Base-by-base conservation (phyloP, 148 eudicot genomes). In the Gaultheria prostrata region DNA sequence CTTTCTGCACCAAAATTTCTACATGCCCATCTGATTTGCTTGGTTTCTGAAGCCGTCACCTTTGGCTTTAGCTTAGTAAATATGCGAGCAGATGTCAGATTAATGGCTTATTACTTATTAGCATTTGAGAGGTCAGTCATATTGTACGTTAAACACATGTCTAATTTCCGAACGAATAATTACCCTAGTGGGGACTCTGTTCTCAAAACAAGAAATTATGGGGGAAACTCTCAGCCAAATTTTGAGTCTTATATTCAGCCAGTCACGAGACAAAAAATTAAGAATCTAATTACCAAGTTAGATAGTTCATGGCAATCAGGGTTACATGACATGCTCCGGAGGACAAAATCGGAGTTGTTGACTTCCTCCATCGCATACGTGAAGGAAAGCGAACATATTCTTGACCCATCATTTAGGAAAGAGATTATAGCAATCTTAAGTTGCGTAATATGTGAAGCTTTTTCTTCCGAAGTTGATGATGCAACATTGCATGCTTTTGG, bases 1-100 rank as follows among this genome's bases (percentile, higher is more conserved):
- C 77, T 81, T 83, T 87, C 91, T 83, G 83, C 90, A 63, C 98
- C 98, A 79, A 85, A 85, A 81, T 84, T 91, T 84, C 73, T 95
- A 24, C 91, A 87, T 77, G 93, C 95, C 20, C 94, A 95, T 90
- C 39, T 95, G 72, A 63, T 94, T 80, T 92, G 91, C 79, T 85
- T 95, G 82, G 89, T 88, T 80, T 90, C 95, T 76, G 93, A 93
- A 78, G 90, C 88, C 63, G 83, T 85, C 14, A 74, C 88, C 75
- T 78, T 78, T 77, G 48, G 65, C 81, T 26, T 54, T 56, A 75
- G 67, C 84, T 48, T 81, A 46, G 86, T 85, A 79, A 82, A 48
- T 74, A 72, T 15, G 54, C 84, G 20, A 82, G 83, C 80, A 56
- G 86, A 88, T 69, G 86, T 78, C 51, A 86, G 83, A 61, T 88